These are phyloP conservation scores for Spathaspora boniae DNA, from an alignment of 805 yeast genomes.

Conservation along the genomic window DNA sequence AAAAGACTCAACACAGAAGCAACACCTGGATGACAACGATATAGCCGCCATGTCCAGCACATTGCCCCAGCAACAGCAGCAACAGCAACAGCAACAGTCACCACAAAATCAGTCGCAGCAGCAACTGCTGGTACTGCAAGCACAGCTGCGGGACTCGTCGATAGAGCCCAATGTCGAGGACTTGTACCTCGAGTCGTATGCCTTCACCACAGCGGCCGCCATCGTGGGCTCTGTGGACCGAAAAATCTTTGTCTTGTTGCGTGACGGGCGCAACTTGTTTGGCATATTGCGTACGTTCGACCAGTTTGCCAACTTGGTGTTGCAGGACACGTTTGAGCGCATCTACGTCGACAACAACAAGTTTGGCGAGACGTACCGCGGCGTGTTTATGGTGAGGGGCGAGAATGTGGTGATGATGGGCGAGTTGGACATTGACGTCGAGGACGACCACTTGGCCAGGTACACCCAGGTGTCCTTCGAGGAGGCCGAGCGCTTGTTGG, in stretches of 20 bases:
- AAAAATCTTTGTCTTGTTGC: conserved; percentile 75
- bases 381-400: conserved; percentile 88
- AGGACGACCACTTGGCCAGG: conserved; percentile 62
- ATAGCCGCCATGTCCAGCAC: conserved; percentile 1
- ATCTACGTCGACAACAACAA: conserved; percentile 53
- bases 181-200: conserved; percentile 71
- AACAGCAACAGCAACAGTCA: conserved; percentile 1
- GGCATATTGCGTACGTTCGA: conserved; percentile 94
- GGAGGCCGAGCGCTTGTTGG: conserved; percentile 51
- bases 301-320: conserved; percentile 87
- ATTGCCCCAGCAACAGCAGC: conserved; percentile 3
- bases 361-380: conserved; percentile 75
- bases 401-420: conserved; percentile 94
- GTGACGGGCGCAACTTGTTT: conserved; percentile 85
- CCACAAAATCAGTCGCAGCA: conserved; percentile 10
- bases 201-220: conserved; percentile 89
- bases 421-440: conserved; percentile 84
- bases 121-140: conserved; percentile 1
- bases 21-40: not conserved
- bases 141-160: no score
- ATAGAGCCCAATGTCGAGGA: conserved; percentile 43
- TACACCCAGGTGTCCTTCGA: conserved; percentile 59
- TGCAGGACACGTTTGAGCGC: conserved; percentile 88
- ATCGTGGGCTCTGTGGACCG: conserved; percentile 82
- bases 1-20: not conserved